Evolutionary conservation across 1,139 yeast species (phyloP).

Genomic region (Hansenula lynferdii): DNA sequence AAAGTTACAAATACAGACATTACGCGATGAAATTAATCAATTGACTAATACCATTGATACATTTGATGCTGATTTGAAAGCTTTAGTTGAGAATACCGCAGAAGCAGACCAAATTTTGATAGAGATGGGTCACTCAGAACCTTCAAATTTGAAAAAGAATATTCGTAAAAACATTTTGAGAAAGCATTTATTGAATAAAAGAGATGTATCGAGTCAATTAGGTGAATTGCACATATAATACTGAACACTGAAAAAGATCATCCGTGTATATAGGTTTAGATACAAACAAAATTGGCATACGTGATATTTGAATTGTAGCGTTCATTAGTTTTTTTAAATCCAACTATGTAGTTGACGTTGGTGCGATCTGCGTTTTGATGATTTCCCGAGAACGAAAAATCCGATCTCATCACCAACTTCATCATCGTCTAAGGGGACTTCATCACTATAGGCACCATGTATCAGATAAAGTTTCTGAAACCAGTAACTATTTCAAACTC

Average conservation of each 20-base stretch:
- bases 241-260: too few relatives aligned
- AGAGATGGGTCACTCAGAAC: slow-evolving; percentile 25
- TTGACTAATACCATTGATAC: slow-evolving; percentile 27
- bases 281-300: too few relatives aligned
- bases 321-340: too few relatives aligned
- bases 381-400: too few relatives aligned
- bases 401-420: too few relatives aligned
- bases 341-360: too few relatives aligned
- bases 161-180: slow-evolving; percentile 50
- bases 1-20: slow-evolving; percentile 33
- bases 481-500: slow-evolving; percentile 13
- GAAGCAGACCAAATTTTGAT: slow-evolving; percentile 26
- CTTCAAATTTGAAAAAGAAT: slow-evolving; percentile 35
- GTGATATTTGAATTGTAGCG: too few relatives aligned
- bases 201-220: slow-evolving; percentile 14
- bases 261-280: background rate
- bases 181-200: slow-evolving; percentile 35
- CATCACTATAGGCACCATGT: slow-evolving; percentile 11
- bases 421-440: slow-evolving; percentile 12
- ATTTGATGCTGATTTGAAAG: slow-evolving; percentile 30
- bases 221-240: too few relatives aligned
- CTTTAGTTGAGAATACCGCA: slow-evolving; percentile 23
- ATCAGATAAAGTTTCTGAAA: slow-evolving; percentile 22
- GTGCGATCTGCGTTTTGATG: too few relatives aligned
- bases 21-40: slow-evolving; percentile 27